Conservation (phyloP, 2,329 filamentous ascomycete genomes). For the Podosphaera aphanis region DNA sequence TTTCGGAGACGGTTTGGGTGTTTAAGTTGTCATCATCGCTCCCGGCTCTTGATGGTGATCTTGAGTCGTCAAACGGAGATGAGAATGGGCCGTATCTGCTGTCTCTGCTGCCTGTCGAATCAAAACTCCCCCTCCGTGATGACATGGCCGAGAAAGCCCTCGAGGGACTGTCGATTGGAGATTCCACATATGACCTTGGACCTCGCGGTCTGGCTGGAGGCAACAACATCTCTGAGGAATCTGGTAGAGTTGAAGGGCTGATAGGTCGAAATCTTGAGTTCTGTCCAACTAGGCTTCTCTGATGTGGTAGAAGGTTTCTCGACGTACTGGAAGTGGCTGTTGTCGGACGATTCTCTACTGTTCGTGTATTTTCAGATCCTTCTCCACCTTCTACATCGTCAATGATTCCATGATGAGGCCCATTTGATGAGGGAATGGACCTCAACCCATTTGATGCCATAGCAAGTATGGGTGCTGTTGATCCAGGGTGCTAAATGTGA, state of each 20-base stretch:
- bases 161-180: constrained; percentile 22
- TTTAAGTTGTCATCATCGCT: constrained; percentile 43
- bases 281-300: constrained; percentile 4
- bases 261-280: constrained; percentile 8
- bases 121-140: constrained; percentile 41
- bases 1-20: constrained; percentile 49
- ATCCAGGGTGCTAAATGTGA: not conserved
- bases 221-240: constrained; percentile 25
- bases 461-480: not conserved
- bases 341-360: constrained; percentile 16
- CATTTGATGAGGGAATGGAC: constrained; percentile 1
- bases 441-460: constrained; percentile 6
- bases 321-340: constrained; percentile 10
- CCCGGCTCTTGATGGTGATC: constrained; percentile 18
- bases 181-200: constrained; percentile 26
- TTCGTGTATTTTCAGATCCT: constrained; percentile 14
- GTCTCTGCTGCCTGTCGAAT: constrained; percentile 32
- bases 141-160: constrained; percentile 23
- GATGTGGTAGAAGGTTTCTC: constrained; percentile 13
- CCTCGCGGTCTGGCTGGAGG: constrained; percentile 22
- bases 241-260: constrained; percentile 8
- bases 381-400: constrained; percentile 34
- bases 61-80: constrained; percentile 18
- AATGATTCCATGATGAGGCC: not conserved
- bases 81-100: constrained; percentile 19